Conservation (phyloP, 306 rosid genomes). For the Lithocarpus polystachyus region DNA sequence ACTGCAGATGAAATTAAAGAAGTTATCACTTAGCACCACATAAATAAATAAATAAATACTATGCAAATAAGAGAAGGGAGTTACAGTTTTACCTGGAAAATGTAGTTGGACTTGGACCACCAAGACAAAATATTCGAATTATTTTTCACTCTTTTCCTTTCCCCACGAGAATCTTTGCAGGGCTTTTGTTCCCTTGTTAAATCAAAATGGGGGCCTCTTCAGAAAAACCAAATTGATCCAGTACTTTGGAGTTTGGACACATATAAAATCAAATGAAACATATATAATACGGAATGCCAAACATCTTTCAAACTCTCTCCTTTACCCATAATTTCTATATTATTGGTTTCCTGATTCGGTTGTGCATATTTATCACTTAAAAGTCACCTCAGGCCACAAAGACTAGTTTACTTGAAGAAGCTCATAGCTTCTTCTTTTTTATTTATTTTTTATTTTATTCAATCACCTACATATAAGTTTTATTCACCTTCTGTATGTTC, state of each 20-base stretch:
- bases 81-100: constrained; percentile 47
- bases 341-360: constrained; percentile 58
- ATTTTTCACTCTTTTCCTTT: constrained; percentile 10
- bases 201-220: constrained; percentile 22
- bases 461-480: constrained; percentile 19
- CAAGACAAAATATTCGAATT: constrained; percentile 22
- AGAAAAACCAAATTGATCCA: constrained; percentile 37
- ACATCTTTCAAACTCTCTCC: constrained; percentile 29
- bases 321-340: constrained; percentile 35
- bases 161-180: constrained; percentile 62
- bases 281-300: constrained; percentile 15
- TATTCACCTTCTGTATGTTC: constrained; percentile 15
- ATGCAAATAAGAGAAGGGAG: constrained; percentile 10
- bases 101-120: constrained; percentile 53
- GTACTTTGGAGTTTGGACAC: constrained; percentile 19
- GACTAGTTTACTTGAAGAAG: constrained; percentile 11
- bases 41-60: background rate
- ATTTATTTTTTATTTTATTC: constrained; percentile 3
- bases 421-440: too few relatives aligned
- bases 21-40: background rate
- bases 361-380: constrained; percentile 25
- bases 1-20: too few relatives aligned
- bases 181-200: constrained; percentile 32
- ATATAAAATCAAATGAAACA: constrained; percentile 17
- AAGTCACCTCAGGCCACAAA: constrained; percentile 32